Percentiles rank a stretch among this genome's conserved stretches.
These are phyloP conservation scores for Babesia bigemina DNA, from an alignment of 169 alveolate species.

Conservation along the genomic window DNA sequence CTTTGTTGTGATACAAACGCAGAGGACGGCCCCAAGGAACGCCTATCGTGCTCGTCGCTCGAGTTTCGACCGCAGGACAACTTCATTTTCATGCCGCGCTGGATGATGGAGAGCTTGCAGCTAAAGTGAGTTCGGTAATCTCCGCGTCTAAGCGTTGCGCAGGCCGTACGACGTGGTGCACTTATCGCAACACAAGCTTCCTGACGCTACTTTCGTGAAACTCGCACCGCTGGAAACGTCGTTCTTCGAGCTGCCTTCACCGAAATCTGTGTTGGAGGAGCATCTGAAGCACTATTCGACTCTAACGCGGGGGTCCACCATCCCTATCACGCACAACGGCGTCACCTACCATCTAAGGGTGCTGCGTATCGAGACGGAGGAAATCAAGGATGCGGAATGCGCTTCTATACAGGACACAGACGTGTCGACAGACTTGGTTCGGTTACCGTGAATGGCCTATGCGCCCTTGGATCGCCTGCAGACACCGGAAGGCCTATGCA, in stretches of 20 bases:
- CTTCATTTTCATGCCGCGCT: slow-evolving; percentile 67
- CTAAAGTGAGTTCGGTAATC: slow-evolving; percentile 24
- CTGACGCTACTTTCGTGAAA: slow-evolving; percentile 53
- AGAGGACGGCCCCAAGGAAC: slow-evolving; percentile 61
- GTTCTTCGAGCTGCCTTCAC: slow-evolving; percentile 40
- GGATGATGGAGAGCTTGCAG: slow-evolving; percentile 65
- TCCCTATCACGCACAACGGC: slow-evolving; percentile 49
- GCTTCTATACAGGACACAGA: slow-evolving; percentile 74
- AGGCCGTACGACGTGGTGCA: slow-evolving; percentile 64
- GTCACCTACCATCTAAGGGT: slow-evolving; percentile 43
- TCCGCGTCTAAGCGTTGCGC: neutral
- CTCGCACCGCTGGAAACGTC: slow-evolving; percentile 36
- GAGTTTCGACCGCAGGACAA: slow-evolving; percentile 62
- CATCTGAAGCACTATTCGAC: slow-evolving; percentile 64
- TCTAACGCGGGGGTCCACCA: slow-evolving; percentile 55
- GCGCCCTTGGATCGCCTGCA: neutral
- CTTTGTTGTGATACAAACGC: neutral
- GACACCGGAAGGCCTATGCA: neutral
- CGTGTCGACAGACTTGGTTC: slow-evolving; percentile 47
- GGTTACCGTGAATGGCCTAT: neutral
- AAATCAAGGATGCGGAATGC: slow-evolving; percentile 35
- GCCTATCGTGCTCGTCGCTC: slow-evolving; percentile 55
- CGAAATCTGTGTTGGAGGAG: slow-evolving; percentile 62
- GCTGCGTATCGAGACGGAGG: slow-evolving; percentile 48
- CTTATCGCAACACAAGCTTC: slow-evolving; percentile 39